A percentile compares a stretch with the other conserved stretches of the same genome.
Evolutionary conservation across 768 basidiomycete species (phyloP).

Genomic region (Rubroboletus pulcherrimus): DNA sequence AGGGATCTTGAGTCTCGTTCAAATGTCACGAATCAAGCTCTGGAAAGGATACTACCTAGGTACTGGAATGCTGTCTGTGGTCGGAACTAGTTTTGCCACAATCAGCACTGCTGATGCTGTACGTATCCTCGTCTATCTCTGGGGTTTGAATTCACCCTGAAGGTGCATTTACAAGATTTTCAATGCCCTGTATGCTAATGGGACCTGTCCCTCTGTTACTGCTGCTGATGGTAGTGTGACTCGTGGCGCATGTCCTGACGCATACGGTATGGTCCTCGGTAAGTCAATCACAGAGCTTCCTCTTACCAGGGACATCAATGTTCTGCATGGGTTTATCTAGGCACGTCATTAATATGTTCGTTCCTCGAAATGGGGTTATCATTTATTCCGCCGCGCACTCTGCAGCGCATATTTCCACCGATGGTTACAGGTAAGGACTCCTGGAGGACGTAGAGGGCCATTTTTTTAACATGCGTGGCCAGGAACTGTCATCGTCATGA

Average conservation of each 20-base stretch:
- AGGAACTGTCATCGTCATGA: constrained; percentile 79
- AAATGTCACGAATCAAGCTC: constrained; percentile 68
- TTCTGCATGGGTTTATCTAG: constrained; percentile 30
- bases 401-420: constrained; percentile 73
- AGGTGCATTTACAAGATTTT: constrained; percentile 49
- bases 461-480: not conserved
- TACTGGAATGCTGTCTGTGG: constrained; percentile 78
- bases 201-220: constrained; percentile 64
- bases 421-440: constrained; percentile 59
- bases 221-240: constrained; percentile 56
- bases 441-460: not conserved
- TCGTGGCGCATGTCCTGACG: constrained; percentile 67
- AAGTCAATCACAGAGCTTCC: constrained; percentile 2
- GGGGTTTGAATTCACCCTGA: not conserved
- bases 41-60: constrained; percentile 65
- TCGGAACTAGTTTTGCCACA: constrained; percentile 79
- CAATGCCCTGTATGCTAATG: constrained; percentile 70
- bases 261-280: constrained; percentile 77
- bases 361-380: constrained; percentile 79
- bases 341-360: constrained; percentile 73
- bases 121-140: constrained; percentile 16
- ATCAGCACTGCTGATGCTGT: constrained; percentile 70
- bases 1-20: constrained; percentile 75
- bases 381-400: constrained; percentile 61
- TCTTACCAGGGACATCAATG: not conserved